Conservation (phyloP, 768 basidiomycete species). For the Candolleomyces aberdarensis region DNA sequence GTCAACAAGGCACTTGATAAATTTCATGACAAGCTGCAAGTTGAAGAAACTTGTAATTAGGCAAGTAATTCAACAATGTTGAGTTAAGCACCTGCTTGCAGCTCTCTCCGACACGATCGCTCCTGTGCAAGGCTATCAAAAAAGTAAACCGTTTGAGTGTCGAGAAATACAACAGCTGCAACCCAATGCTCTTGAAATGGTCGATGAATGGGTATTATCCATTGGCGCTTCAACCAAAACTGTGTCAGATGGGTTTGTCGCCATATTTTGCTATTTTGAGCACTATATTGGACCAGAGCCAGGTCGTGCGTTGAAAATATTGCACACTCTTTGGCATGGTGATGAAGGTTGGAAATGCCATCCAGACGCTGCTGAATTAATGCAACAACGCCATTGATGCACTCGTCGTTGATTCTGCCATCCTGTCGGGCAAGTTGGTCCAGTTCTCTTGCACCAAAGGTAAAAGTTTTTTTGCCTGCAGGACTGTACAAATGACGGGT, state of each 20-base stretch:
- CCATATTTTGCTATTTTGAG: background rate
- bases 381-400: background rate
- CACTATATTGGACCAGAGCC: background rate
- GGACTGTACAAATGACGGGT: background rate
- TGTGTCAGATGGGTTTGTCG: background rate
- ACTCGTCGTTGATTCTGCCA: background rate
- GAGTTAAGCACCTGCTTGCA: background rate
- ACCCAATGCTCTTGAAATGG: background rate
- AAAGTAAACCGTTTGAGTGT: background rate
- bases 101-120: background rate
- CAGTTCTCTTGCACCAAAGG: background rate
- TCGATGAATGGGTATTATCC: background rate
- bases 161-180: background rate
- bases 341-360: background rate
- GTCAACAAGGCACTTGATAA: too few relatives aligned
- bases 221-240: background rate
- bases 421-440: background rate
- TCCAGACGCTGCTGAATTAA: background rate
- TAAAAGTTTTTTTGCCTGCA: background rate
- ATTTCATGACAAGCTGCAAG: too few relatives aligned
- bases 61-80: background rate
- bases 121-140: background rate
- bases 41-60: too few relatives aligned
- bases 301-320: background rate
- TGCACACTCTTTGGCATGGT: background rate